Evolutionary conservation across 2,329 filamentous ascomycete genomes (phyloP).

Genomic region (Aspergillus jensenii): DNA sequence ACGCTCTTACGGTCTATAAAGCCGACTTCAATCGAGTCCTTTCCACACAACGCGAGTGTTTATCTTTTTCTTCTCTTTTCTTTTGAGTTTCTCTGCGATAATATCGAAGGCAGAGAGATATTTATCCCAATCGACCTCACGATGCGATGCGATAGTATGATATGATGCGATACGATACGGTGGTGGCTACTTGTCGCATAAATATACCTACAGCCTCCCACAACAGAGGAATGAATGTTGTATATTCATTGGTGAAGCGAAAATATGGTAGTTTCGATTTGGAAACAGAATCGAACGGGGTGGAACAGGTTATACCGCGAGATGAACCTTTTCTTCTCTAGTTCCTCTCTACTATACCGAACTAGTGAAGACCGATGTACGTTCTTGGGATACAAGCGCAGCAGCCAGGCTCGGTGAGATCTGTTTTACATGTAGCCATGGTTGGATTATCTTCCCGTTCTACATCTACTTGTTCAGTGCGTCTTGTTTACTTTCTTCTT

Average conservation of each 20-base stretch:
- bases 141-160: neutral
- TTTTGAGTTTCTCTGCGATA: neutral
- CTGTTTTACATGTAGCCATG: neutral
- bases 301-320: neutral
- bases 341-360: neutral
- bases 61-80: constrained; percentile 4
- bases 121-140: neutral
- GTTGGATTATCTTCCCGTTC: constrained; percentile 5
- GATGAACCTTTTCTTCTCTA: neutral
- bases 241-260: constrained; percentile 8
- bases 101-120: neutral
- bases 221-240: constrained; percentile 3
- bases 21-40: neutral
- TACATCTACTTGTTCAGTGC: constrained; percentile 2
- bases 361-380: neutral
- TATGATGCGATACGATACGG: constrained; percentile 7
- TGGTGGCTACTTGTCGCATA: constrained; percentile 5
- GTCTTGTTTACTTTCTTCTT: constrained; percentile 2
- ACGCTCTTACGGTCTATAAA: neutral
- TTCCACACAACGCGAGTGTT: neutral
- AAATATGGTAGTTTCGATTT: neutral
- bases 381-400: constrained; percentile 5
- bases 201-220: constrained; percentile 8
- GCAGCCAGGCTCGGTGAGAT: neutral
- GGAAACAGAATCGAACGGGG: neutral